Evolutionary conservation across 805 yeast species (phyloP), one percentile per base, ranked within the genome.

Genomic region (Nematodospora valgi): DNA sequence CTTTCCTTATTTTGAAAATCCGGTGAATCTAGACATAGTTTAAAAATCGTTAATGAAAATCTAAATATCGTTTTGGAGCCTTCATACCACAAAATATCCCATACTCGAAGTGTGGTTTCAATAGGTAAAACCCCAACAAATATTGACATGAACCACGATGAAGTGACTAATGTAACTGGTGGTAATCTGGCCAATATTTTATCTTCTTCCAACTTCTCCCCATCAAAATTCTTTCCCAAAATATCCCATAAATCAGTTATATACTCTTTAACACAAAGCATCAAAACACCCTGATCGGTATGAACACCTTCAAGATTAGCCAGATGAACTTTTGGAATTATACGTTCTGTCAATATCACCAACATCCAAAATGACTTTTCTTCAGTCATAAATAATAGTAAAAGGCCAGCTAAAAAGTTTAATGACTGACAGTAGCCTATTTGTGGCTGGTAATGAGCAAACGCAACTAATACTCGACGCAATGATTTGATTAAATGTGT

Each of bases 111-210:
- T 6, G 87, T 82, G 0, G 94, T 76, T 52, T 93, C 98, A 15
- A 87, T 78, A 0, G 98, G 98, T 17, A 93, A 59, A 1, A 82
- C 78, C 0, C 95, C 96, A 23, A 93, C 87, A 59, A 85, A 93
- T n/a, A 86, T 76, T 49, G 96, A 85, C 98, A 93, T 91, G 54
- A 93, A 93, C 98, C 98, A 93, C 36, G 95, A 80, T 0, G 96
- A 91, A 1, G 98, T 93, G 46, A 95, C 93, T 30, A 93, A 69
- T 1, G 96, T 85, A 4, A 93, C 74, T 2, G 97, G 95, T 1
- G 98, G 98, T 28, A 89, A 62, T 46, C 83, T 81, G 11, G 77
- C 70, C 21, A 91, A 68, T 41, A 86, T 80, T 50, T 73, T 70
- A 48, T 59, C 69, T 22, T 60, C 70, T 34, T 58, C 63, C 49